Conservation (phyloP, 2,329 filamentous ascomycete genomes). For the Drechslerella dactyloides region DNA sequence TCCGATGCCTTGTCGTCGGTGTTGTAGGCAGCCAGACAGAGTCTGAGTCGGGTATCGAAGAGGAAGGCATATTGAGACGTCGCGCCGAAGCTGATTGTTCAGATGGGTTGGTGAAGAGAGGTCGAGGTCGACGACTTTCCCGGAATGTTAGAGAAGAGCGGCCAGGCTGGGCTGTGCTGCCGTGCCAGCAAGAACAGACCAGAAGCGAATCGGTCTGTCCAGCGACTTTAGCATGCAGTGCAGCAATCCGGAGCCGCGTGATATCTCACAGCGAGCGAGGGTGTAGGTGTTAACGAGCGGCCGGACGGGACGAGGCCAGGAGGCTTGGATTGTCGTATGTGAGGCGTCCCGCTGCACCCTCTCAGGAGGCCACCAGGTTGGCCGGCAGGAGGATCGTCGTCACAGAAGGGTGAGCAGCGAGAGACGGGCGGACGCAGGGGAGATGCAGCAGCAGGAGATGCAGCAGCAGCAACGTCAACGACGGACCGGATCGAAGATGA, state of each 20-base stretch:
- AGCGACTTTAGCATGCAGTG: constrained; percentile 23
- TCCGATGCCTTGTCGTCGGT: constrained; percentile 39
- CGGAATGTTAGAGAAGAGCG: background rate
- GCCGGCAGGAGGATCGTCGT: background rate
- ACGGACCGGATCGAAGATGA: background rate
- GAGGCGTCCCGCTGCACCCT: background rate
- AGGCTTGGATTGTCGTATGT: background rate
- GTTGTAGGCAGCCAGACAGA: constrained; percentile 45
- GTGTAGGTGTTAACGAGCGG: constrained; percentile 16
- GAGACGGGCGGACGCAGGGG: background rate
- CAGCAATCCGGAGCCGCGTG: constrained; percentile 5
- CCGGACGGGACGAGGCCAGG: constrained; percentile 11
- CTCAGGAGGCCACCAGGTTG: background rate
- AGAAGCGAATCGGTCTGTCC: constrained; percentile 49
- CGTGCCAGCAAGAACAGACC: constrained; percentile 41
- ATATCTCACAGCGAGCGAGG: constrained; percentile 20
- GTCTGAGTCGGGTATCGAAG: constrained; percentile 18
- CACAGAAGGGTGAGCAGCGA: background rate
- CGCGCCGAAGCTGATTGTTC: background rate
- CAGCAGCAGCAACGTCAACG: no score
- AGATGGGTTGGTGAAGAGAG: background rate
- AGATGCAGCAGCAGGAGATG: background rate
- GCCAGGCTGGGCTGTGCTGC: constrained; percentile 4
- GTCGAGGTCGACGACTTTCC: background rate
- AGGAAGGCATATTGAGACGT: constrained; percentile 32